These are phyloP conservation scores for Sclerospora graminicola DNA, from an alignment of 352 stramenopile genomes.

Conservation along the genomic window DNA sequence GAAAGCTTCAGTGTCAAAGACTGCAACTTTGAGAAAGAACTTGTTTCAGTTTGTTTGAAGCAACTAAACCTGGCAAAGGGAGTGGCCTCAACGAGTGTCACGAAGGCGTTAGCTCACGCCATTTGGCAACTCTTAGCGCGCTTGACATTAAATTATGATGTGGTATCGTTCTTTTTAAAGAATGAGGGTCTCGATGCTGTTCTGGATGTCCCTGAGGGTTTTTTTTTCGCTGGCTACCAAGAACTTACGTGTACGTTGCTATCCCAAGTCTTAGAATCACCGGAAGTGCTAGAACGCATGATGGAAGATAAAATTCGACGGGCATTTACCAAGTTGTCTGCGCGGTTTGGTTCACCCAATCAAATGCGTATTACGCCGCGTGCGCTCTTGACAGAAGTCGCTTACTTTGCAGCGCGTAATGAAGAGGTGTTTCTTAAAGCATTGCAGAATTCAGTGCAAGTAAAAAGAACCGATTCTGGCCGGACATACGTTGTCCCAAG, in stretches of 20 bases:
- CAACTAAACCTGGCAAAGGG: slow-evolving; percentile 16
- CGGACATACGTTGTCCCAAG: slow-evolving; percentile 63
- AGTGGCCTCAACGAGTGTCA: slow-evolving; percentile 1
- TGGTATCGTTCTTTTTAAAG: slow-evolving; percentile 50
- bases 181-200: slow-evolving; percentile 49
- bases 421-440: slow-evolving; percentile 70
- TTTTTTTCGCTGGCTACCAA: slow-evolving; percentile 57
- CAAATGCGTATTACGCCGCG: slow-evolving; percentile 79
- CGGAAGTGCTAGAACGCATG: slow-evolving; percentile 72
- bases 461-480: slow-evolving; percentile 76
- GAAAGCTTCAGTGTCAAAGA: background rate
- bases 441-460: slow-evolving; percentile 47
- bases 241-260: slow-evolving; percentile 63
- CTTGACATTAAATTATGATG: slow-evolving; percentile 61
- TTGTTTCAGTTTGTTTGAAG: slow-evolving; percentile 30
- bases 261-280: slow-evolving; percentile 68
- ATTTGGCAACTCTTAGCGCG: slow-evolving; percentile 61
- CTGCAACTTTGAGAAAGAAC: slow-evolving; percentile 21
- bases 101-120: slow-evolving; percentile 39
- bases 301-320: slow-evolving; percentile 82
- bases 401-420: slow-evolving; percentile 55
- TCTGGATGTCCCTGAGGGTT: slow-evolving; percentile 31
- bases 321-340: slow-evolving; percentile 64
- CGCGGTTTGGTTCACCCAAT: slow-evolving; percentile 49
- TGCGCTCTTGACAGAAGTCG: slow-evolving; percentile 72